phyloP scores from a whole-genome alignment of 2,329 filamentous ascomycete species.

The Sporothrix dimorphospora region DNA sequence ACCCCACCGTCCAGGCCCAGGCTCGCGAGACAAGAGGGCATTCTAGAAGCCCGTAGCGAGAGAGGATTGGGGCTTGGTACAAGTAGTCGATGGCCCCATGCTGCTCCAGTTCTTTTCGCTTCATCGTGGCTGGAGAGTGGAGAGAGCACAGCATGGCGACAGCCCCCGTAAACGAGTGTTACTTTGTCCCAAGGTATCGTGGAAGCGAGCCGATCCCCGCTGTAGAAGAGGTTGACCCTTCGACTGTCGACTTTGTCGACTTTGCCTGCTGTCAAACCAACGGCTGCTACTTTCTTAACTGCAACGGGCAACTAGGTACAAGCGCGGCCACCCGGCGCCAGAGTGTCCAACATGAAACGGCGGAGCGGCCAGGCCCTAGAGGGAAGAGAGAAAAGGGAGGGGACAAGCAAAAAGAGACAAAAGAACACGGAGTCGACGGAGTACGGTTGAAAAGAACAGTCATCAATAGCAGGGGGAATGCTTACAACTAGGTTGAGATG shows the following conservation, averaged over 20 bases:
- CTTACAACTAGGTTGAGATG: too few species aligned
- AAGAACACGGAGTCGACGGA: not conserved
- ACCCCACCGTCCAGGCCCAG: not conserved
- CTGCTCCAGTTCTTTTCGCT: not conserved
- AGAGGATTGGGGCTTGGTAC: not conserved
- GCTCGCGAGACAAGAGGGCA: not conserved
- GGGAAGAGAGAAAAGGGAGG: not conserved
- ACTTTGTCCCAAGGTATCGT: not conserved
- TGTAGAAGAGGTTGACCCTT: not conserved
- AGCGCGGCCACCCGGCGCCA: not conserved
- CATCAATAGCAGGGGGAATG: too few species aligned
- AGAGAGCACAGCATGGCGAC: not conserved
- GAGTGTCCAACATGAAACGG: slow-evolving; percentile 16
- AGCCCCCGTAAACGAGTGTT: too few species aligned
- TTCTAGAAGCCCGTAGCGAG: not conserved
- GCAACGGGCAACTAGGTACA: not conserved
- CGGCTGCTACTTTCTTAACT: not conserved
- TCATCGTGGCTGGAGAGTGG: slow-evolving; percentile 6
- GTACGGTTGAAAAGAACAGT: not conserved
- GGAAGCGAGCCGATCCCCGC: slow-evolving; percentile 4
- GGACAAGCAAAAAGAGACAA: not conserved
- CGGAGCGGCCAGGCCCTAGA: slow-evolving; percentile 6
- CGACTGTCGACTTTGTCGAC: not conserved
- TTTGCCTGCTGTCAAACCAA: not conserved
- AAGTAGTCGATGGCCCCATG: not conserved